Base-by-base conservation (phyloP, 805 yeast genomes). In the Ogataea ramenticola region DNA sequence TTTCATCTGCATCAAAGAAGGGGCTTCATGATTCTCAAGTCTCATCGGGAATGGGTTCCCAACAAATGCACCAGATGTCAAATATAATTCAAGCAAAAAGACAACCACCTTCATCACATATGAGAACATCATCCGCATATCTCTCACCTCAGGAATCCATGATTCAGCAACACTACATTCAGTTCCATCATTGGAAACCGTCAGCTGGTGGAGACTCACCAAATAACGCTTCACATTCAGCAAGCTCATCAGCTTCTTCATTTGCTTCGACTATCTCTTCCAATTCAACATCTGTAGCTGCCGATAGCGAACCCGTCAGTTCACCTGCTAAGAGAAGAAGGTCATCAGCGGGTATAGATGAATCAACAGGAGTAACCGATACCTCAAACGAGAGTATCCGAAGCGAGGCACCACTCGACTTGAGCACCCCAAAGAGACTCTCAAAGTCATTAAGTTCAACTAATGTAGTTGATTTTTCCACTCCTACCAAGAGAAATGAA, bases 161-260 rank as follows among this genome's bases (percentile, higher is more conserved):
- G 73, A 62, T 72, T 14, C 66, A 70, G 17, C 76, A 72, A 51
- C 76, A 72, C 46, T 60, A 72, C 12, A 71, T 72, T 15, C 77
- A 72, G 48, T 72, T 72, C 50, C 77, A 72, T 43, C 77, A 72
- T 48, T 72, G 77, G 77, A 67, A 65, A 43, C 76, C 75, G 11
- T 36, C 30, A 12, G 44, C 31, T 3, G n/a, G n/a, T 15, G n/a
- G n/a, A n/a, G 39, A 22, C 17, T 16, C 31, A 12, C 12, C 37
- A 15, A 17, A 21, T 8, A 3, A 7, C 10, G 14, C 24, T 19
- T 12, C 43, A 24, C 31, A 26, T 31, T 31, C 40, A 6, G 33
- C 40, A n/a, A 37, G 40, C 27, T 29, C 34, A 29, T 27, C 41
- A 4, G 17, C 33, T 15, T 39, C 41, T 15, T 36, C 39, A 15